Base-by-base conservation (phyloP, 805 yeast genomes). In the Barnettozyma californica region DNA sequence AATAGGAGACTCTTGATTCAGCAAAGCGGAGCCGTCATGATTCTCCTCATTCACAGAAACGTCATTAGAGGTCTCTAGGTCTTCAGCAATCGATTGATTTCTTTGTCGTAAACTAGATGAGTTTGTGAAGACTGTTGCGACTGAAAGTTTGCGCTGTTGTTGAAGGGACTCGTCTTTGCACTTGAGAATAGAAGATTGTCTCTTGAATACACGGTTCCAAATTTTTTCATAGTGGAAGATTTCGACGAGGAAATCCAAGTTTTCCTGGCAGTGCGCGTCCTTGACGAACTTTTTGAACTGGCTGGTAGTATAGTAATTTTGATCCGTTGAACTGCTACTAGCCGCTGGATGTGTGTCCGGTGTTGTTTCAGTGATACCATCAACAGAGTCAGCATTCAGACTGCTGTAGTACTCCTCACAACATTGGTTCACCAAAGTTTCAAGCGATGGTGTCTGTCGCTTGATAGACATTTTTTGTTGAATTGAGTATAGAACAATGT, bases 151-250 rank as follows among this genome's bases (percentile, higher is more conserved):
- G 16, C 62, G 45, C 16, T 50, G 55, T 19, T 46, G 50, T 2
- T 49, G 46, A 4, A 38, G 18, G 3, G 49, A 18, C 27, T 53
- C 61, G n/a, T 60, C 63, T 42, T 61, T 59, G 44, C 67, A 63
- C 47, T 62, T 64, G 42, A 65, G 47, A 5, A 64, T 59, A 8
- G 67, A 62, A 18, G 60, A 61, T 41, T 64, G 58, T 41, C 66
- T 56, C 42, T 64, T 61, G 55, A 63, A 65, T 8, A 60, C 49
- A 40, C 53, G 49, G 47, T 70, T 73, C 66, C 71, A 72, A 45
- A 64, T 65, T 57, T 69, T 65, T 52, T 76, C 78, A 57, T 76
- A 76, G 44, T 68, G 70, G 57, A 59, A 74, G 16, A 75, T 73
- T 48, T 71, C 74, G 5, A 75, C 65, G 27, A 76, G 58, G 50